Percentiles rank a stretch among this genome's conserved stretches.
phyloP scores from a whole-genome alignment of 2,329 filamentous ascomycete species.

The Phaeosphaeriaceae sp. region DNA sequence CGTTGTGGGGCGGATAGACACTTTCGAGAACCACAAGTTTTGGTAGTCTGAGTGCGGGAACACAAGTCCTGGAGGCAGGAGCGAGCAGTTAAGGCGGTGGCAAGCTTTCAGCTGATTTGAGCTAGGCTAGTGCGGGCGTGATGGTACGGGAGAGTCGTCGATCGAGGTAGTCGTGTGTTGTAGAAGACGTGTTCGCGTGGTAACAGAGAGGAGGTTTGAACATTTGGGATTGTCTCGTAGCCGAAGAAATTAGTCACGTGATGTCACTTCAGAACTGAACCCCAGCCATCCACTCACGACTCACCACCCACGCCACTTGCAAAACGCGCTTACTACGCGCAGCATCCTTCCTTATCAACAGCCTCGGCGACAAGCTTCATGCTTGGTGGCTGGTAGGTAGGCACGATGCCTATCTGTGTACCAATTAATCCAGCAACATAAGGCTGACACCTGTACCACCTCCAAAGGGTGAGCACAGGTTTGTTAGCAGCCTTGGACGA shows the following conservation, averaged over 20 bases:
- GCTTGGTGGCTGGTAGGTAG: no score
- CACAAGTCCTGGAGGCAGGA: constrained; percentile 27
- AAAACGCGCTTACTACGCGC: constrained; percentile 2
- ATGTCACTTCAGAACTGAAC: not conserved
- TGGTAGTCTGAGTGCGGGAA: constrained; percentile 32
- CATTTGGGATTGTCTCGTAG: constrained; percentile 23
- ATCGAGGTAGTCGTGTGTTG: not conserved
- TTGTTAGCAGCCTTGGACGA: no score
- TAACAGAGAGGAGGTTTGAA: constrained; percentile 24
- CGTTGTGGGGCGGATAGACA: constrained; percentile 28
- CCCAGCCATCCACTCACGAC: not conserved
- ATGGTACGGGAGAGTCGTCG: constrained; percentile 13
- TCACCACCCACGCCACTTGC: not conserved
- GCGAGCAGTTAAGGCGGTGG: constrained; percentile 24
- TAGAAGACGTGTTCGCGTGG: constrained; percentile 19
- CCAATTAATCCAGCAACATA: no score
- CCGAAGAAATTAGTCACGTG: constrained; percentile 1
- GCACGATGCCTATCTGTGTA: no score
- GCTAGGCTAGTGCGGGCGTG: constrained; percentile 15
- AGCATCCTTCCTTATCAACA: not conserved
- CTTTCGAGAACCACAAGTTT: constrained; percentile 33
- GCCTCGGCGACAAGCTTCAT: not conserved
- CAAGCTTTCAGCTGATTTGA: constrained; percentile 27
- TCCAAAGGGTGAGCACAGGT: no score
- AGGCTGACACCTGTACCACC: no score